phyloP scores from a whole-genome alignment of 1,284 basidiomycete species.

The Ganoderma resinaceum region DNA sequence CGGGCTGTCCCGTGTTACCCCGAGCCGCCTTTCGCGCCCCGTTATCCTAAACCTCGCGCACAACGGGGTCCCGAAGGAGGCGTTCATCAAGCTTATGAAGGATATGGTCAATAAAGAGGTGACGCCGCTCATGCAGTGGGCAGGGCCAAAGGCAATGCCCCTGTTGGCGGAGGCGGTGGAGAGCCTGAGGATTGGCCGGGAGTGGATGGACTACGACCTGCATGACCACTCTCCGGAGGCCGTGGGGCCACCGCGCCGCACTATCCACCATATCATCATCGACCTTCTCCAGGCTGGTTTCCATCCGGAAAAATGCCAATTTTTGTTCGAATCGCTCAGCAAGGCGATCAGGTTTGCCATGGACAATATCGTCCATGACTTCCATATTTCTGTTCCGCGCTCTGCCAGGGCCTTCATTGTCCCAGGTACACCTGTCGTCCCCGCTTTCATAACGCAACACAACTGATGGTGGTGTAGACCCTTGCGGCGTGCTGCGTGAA shows the following conservation, averaged over 20 bases:
- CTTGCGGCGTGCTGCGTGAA: slow-evolving; percentile 34
- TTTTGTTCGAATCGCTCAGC: slow-evolving; percentile 55
- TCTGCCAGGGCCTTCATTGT: slow-evolving; percentile 65
- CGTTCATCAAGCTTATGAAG: slow-evolving; percentile 57
- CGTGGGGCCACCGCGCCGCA: slow-evolving; percentile 39
- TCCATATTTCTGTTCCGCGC: slow-evolving; percentile 59
- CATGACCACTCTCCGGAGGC: slow-evolving; percentile 30
- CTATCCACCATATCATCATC: slow-evolving; percentile 54
- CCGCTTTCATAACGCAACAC: not conserved
- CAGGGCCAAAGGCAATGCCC: slow-evolving; percentile 50
- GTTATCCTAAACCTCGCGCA: slow-evolving; percentile 66
- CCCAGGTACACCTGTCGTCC: slow-evolving; percentile 57
- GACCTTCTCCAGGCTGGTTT: slow-evolving; percentile 71
- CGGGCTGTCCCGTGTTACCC: slow-evolving; percentile 45
- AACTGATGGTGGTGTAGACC: slow-evolving; percentile 33
- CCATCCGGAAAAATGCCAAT: slow-evolving; percentile 46
- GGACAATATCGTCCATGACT: slow-evolving; percentile 57
- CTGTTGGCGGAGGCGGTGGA: slow-evolving; percentile 59
- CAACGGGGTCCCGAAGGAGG: slow-evolving; percentile 57
- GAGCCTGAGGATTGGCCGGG: slow-evolving; percentile 45
- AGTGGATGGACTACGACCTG: slow-evolving; percentile 42
- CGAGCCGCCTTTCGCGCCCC: slow-evolving; percentile 55
- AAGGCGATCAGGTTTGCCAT: slow-evolving; percentile 52
- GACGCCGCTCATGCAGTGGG: slow-evolving; percentile 59
- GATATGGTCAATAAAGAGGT: slow-evolving; percentile 56